These are phyloP conservation scores for Onygenales sp. DNA, from an alignment of 2,329 filamentous ascomycete genomes.

Conservation along the genomic window DNA sequence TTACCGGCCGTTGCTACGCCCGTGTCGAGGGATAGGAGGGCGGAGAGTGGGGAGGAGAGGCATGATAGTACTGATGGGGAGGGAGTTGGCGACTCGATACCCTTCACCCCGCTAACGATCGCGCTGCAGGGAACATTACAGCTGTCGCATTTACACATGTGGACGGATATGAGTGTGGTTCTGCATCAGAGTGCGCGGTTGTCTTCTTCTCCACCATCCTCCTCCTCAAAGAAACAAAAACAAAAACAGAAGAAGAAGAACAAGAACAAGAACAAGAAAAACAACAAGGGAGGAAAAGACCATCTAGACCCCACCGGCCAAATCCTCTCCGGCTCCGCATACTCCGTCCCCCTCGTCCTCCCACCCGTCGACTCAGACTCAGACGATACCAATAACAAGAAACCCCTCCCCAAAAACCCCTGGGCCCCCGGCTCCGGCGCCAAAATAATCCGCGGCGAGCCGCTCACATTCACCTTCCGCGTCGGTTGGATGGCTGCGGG, in stretches of 20 bases:
- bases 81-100: slow-evolving; percentile 29
- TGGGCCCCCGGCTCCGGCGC: slow-evolving; percentile 42
- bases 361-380: slow-evolving; percentile 9
- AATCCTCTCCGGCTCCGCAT: slow-evolving; percentile 78
- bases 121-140: slow-evolving; percentile 85
- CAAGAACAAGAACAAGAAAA: slow-evolving; percentile 41
- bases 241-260: slow-evolving; percentile 14
- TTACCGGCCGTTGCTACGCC: slow-evolving; percentile 13
- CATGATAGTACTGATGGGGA: slow-evolving; percentile 1
- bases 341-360: slow-evolving; percentile 66
- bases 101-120: slow-evolving; percentile 74
- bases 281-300: no score
- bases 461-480: slow-evolving; percentile 66
- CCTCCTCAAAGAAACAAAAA: slow-evolving; percentile 28
- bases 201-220: slow-evolving; percentile 5
- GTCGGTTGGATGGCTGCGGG: slow-evolving; percentile 60
- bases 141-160: slow-evolving; percentile 79
- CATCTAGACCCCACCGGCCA: slow-evolving; percentile 45
- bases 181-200: slow-evolving; percentile 48
- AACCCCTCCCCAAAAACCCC: slow-evolving; percentile 33
- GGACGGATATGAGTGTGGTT: slow-evolving; percentile 80
- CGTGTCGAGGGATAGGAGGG: slow-evolving; percentile 32
- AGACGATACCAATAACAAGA: slow-evolving; percentile 36
- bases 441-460: slow-evolving; percentile 78
- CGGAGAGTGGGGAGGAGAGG: slow-evolving; percentile 20